Base-by-base conservation (phyloP, 176 grass and related monocot genomes). In the Zoysia japonica region DNA sequence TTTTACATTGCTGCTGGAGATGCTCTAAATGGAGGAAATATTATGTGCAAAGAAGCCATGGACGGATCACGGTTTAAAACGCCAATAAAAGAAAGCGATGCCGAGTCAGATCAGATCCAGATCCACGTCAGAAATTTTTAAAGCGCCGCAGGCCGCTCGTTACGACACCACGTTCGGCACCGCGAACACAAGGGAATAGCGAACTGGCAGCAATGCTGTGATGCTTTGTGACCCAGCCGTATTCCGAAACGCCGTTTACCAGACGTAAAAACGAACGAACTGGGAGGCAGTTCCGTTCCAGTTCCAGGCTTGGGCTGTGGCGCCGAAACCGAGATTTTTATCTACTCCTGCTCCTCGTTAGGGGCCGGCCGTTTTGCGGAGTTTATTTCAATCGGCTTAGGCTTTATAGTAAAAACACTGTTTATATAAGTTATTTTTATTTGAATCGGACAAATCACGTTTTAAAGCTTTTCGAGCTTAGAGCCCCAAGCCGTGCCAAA, bases 61-160 rank as follows among this genome's bases (percentile, higher is more conserved):
- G 56, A 60, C n/a, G n/a, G 56, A 60, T 20, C 56, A 60, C 28
- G 56, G 17, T 20, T 60, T 9, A 20, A 9, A 28, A 60, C 28
- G n/a, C 6, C 28, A 60, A 3, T 15, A 53, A 64, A 17, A 39
- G 17, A 19, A 59, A 2, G 11, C 17, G 47, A 59, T 3, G 61
- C 46, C 20, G 15, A 62, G 47, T 35, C 59, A 63, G 59, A 65
- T 53, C 56, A 11, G 61, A 54, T 45, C 60, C 61, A 46, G 17
- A 80, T 69, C 78, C 41, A 70, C 12, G 19, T 70, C 51, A 55
- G 16, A 39, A 52, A 10, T 39, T 35, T 41, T 36, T 53, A 72
- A 53, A 50, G 12, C 36, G 3, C 47, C 15, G 46, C 68, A 70
- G 46, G 45, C 15, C 52, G 56, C n/a, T 60, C 56, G 7, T 60